These are phyloP conservation scores for Hypoxylon sp. DNA, from an alignment of 2,329 filamentous ascomycete species.

Conservation along the genomic window DNA sequence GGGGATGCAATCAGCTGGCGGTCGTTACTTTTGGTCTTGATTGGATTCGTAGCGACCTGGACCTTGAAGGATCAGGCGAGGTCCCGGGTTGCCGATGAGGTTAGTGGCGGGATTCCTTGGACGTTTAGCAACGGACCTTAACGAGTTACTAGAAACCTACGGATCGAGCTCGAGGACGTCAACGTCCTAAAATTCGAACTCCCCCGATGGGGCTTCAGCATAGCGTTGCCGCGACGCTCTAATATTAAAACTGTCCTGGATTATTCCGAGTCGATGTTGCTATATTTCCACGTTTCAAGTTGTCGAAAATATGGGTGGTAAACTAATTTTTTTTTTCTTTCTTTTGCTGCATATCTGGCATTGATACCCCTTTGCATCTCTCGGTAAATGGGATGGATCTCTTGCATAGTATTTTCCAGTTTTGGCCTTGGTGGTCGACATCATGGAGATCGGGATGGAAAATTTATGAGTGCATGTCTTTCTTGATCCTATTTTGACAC, in stretches of 20 bases:
- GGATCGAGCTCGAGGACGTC: constrained; percentile 3
- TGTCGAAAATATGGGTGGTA: constrained; percentile 12
- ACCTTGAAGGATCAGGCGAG: constrained; percentile 27
- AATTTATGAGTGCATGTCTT: constrained; percentile 22
- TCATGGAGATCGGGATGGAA: background rate
- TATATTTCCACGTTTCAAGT: constrained; percentile 2
- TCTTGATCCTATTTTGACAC: constrained; percentile 9
- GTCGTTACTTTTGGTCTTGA: constrained; percentile 32
- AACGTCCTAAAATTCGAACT: constrained; percentile 8
- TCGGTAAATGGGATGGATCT: constrained; percentile 11
- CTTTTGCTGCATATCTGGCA: constrained; percentile 22
- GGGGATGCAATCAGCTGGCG: constrained; percentile 25
- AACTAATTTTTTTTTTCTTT: constrained; percentile 6
- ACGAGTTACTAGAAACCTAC: constrained; percentile 14
- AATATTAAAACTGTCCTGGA: constrained; percentile 5
- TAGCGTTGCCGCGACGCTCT: constrained; percentile 11
- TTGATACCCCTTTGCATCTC: constrained; percentile 40
- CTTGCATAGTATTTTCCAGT: background rate
- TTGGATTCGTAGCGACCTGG: constrained; percentile 46
- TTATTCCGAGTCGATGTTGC: background rate
- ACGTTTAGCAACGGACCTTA: background rate
- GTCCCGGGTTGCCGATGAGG: constrained; percentile 16
- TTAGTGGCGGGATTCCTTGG: constrained; percentile 12
- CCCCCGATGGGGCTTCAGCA: constrained; percentile 1
- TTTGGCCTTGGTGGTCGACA: constrained; percentile 7